Conservation (phyloP, 2,329 filamentous ascomycete genomes). For the Cytospora piceicola region DNA sequence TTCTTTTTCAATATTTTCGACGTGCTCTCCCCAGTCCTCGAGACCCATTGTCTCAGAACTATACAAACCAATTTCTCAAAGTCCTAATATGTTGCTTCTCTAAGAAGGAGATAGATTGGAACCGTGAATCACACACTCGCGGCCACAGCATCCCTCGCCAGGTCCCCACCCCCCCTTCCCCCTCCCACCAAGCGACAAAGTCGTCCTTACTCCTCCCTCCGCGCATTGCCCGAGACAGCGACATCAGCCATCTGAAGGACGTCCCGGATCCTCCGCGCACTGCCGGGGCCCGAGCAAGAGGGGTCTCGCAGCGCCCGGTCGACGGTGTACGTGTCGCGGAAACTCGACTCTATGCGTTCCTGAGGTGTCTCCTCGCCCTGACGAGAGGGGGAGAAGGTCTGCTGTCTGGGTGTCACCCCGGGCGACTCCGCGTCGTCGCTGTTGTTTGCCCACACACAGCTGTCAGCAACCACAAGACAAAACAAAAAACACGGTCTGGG, state of each 20-base stretch:
- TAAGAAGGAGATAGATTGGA: too few species aligned
- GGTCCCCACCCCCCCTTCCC: too few species aligned
- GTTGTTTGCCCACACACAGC: neutral
- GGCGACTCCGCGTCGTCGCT: neutral
- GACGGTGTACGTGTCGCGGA: neutral
- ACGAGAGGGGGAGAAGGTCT: neutral
- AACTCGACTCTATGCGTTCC: neutral
- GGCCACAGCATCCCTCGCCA: too few species aligned
- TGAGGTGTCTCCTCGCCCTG: neutral
- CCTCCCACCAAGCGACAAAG: too few species aligned
- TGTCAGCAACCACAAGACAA: neutral
- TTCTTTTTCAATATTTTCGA: neutral
- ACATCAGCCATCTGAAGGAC: neutral
- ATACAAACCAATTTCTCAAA: neutral
- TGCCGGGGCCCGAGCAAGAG: neutral
- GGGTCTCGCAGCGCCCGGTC: neutral
- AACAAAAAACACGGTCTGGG: too few species aligned
- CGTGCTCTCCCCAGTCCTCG: too few species aligned
- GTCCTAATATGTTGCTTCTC: neutral
- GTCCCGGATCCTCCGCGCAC: neutral
- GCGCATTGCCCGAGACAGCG: neutral
- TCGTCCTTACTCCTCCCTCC: neutral
- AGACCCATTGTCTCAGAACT: neutral
- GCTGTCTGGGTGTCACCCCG: neutral
- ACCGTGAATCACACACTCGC: too few species aligned